Percentiles rank a stretch among this genome's conserved stretches.
Conservation (phyloP, 1,284 basidiomycete genomes). For the Phellinidium pouzarii region DNA sequence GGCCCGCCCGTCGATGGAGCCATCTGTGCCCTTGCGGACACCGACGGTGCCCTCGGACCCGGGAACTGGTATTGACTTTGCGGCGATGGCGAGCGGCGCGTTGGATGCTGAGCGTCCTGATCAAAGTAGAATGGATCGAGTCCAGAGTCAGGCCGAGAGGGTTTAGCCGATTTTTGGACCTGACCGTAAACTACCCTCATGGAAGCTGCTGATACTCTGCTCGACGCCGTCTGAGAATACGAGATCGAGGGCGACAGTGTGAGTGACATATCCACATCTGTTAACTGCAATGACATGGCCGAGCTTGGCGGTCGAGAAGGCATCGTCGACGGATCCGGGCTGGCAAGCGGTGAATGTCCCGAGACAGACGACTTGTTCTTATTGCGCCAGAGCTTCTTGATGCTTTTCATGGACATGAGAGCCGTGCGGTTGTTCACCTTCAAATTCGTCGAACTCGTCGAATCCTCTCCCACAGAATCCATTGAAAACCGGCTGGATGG, state of each 20-base stretch:
- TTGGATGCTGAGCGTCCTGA: slow-evolving; percentile 59
- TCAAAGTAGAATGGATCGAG: slow-evolving; percentile 51
- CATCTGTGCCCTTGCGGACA: not conserved
- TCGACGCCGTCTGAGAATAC: slow-evolving; percentile 18
- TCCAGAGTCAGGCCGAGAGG: slow-evolving; percentile 15
- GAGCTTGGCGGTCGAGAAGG: slow-evolving; percentile 20
- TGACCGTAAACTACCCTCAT: not conserved
- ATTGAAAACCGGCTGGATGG: slow-evolving; percentile 64
- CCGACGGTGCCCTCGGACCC: not conserved
- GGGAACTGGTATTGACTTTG: slow-evolving; percentile 8
- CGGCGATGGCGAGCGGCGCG: slow-evolving; percentile 28
- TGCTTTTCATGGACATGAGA: slow-evolving; percentile 59
- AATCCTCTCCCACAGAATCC: slow-evolving; percentile 53
- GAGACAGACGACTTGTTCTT: slow-evolving; percentile 39
- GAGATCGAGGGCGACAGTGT: slow-evolving; percentile 20
- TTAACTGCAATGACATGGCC: slow-evolving; percentile 9
- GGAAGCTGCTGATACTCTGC: slow-evolving; percentile 9
- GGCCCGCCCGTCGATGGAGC: not conserved
- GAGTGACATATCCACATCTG: slow-evolving; percentile 19
- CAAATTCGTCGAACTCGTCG: slow-evolving; percentile 22
- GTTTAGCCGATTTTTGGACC: slow-evolving; percentile 1
- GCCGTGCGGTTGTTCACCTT: slow-evolving; percentile 27
- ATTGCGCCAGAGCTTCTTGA: slow-evolving; percentile 70
- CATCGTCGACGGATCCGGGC: slow-evolving; percentile 26
- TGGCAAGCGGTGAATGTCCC: slow-evolving; percentile 22